A percentile compares a stretch with the other conserved stretches of the same genome.
Conservation (phyloP, 2,329 filamentous ascomycete genomes). For the Exophiala oligosperma region DNA sequence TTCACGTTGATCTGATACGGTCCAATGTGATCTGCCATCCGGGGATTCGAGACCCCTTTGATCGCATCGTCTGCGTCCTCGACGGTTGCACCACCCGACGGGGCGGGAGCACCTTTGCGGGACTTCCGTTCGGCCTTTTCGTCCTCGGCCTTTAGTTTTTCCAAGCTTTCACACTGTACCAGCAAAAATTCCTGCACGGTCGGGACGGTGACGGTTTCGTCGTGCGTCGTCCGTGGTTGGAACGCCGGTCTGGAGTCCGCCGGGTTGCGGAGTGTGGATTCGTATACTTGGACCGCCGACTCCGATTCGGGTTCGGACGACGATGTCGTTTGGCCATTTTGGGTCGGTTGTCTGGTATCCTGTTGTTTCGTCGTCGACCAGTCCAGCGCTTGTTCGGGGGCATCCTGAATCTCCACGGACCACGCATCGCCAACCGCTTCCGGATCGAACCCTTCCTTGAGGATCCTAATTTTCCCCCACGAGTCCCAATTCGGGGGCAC, state of each 20-base stretch:
- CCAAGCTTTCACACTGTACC: constrained; percentile 73
- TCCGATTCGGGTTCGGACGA: constrained; percentile 12
- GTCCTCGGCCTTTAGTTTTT: constrained; percentile 61
- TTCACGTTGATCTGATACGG: constrained; percentile 98
- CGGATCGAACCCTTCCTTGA: constrained; percentile 88
- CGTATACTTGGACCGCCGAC: constrained; percentile 23
- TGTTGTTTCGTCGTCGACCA: constrained; percentile 27
- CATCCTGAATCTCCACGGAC: constrained; percentile 75
- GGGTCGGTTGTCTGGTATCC: constrained; percentile 31
- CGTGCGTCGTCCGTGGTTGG: constrained; percentile 39
- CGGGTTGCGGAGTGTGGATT: constrained; percentile 22
- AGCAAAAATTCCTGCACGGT: constrained; percentile 77
- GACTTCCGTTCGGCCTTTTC: constrained; percentile 39
- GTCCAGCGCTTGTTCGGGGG: constrained; percentile 34
- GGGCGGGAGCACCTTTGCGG: constrained; percentile 17
- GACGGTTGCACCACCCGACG: constrained; percentile 27
- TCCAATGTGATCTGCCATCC: constrained; percentile 77
- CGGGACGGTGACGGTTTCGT: constrained; percentile 55
- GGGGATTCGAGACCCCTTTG: constrained; percentile 37
- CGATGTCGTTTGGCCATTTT: constrained; percentile 11
- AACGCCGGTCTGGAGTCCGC: constrained; percentile 19
- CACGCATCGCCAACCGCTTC: constrained; percentile 82
- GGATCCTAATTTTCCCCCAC: constrained; percentile 92
- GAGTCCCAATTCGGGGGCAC: constrained; percentile 98
- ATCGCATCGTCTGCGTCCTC: constrained; percentile 38